Conservation (phyloP, 1,139 yeast species). For the Nematodospora anomalae region DNA sequence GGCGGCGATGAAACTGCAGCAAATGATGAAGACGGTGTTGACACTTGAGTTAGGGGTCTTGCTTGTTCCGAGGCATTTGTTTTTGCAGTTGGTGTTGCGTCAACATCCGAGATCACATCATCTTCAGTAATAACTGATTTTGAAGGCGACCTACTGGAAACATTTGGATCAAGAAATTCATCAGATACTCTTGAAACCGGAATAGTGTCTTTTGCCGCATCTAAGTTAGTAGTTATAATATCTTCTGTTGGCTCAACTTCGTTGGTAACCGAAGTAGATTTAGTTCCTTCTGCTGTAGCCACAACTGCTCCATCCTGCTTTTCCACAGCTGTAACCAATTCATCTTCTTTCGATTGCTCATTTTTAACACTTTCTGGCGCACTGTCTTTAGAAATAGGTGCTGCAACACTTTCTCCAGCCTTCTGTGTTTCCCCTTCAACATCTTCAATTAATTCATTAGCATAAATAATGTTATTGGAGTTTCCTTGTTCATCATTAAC, state of each 20-base stretch:
- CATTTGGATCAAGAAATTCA: conserved; percentile 9
- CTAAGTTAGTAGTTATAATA: not conserved
- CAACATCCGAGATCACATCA: conserved; percentile 14
- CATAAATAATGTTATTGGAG: conserved; percentile 36
- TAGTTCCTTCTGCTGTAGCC: conserved; percentile 2
- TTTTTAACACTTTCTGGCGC: conserved; percentile 3
- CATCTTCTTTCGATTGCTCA: conserved; percentile 2
- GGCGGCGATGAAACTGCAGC: conserved; percentile 40
- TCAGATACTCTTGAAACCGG: conserved; percentile 5
- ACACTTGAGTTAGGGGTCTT: conserved; percentile 22
- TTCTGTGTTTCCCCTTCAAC: conserved; percentile 7
- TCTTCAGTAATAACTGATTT: conserved; percentile 13
- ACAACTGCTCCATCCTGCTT: conserved; percentile 1
- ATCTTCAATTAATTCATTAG: conserved; percentile 24
- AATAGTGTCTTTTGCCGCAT: conserved; percentile 2
- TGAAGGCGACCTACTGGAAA: conserved; percentile 12
- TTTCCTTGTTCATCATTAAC: conserved; percentile 39
- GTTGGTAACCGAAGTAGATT: not conserved
- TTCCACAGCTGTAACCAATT: conserved; percentile 1
- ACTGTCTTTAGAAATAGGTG: conserved; percentile 1
- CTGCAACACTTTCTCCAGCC: conserved; percentile 1
- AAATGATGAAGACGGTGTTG: conserved; percentile 39
- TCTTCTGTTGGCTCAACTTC: conserved; percentile 6
- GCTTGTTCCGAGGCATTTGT: conserved; percentile 3
- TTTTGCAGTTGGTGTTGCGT: conserved; percentile 3